Evolutionary conservation across 2,329 filamentous ascomycete species (phyloP).

Genomic region (Aspergillus chevalieri): DNA sequence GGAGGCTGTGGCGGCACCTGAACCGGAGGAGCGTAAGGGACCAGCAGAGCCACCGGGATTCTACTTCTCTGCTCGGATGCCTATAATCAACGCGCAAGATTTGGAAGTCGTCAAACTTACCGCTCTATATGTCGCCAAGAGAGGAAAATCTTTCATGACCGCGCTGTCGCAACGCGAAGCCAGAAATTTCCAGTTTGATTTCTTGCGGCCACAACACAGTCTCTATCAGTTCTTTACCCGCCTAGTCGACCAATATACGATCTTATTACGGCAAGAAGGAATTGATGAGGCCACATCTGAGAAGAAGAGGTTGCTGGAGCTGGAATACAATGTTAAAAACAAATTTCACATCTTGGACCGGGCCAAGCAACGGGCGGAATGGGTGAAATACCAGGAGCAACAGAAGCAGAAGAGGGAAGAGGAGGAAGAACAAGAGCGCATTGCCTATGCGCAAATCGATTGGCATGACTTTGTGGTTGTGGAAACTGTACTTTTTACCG

Average conservation of each 20-base stretch:
- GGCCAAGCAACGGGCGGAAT: slow-evolving; percentile 81
- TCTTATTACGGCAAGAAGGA: slow-evolving; percentile 63
- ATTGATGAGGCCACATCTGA: slow-evolving; percentile 65
- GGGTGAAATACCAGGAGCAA: slow-evolving; percentile 73
- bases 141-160: slow-evolving; percentile 87
- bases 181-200: slow-evolving; percentile 92
- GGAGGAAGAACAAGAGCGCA: slow-evolving; percentile 72
- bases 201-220: slow-evolving; percentile 89
- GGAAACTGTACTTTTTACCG: slow-evolving; percentile 87
- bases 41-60: slow-evolving; percentile 82
- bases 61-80: slow-evolving; percentile 92
- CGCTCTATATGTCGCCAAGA: slow-evolving; percentile 86
- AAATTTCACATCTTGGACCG: slow-evolving; percentile 73
- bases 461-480: slow-evolving; percentile 98
- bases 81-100: slow-evolving; percentile 93
- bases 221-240: slow-evolving; percentile 93
- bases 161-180: slow-evolving; percentile 80
- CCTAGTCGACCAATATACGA: slow-evolving; percentile 88
- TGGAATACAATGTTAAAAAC: slow-evolving; percentile 70
- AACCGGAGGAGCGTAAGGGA: slow-evolving; percentile 65
- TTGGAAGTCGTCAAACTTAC: slow-evolving; percentile 68
- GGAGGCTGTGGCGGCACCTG: slow-evolving; percentile 51
- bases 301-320: slow-evolving; percentile 63
- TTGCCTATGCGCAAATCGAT: slow-evolving; percentile 78
- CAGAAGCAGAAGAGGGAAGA: slow-evolving; percentile 88